A percentile compares a stretch with the other conserved stretches of the same genome.
Evolutionary conservation across 192 early-diverging fungal genomes (phyloP).

Genomic region (Phlyctochytrium bullatum): DNA sequence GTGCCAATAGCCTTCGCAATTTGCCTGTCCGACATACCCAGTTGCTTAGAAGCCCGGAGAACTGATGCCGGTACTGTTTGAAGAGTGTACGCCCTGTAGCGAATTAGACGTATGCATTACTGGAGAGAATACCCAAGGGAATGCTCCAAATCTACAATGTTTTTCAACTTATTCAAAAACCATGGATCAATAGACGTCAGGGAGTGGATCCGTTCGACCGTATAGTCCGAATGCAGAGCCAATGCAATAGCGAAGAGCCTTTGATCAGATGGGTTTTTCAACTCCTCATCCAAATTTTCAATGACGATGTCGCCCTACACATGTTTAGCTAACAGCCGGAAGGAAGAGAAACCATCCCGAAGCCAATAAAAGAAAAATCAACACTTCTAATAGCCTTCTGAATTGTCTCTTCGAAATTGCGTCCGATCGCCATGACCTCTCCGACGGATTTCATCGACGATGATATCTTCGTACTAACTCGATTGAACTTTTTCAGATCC

Average conservation of each 20-base stretch:
- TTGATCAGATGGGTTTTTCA: constrained; percentile 87
- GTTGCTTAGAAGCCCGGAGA: constrained; percentile 81
- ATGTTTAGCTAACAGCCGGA: background rate
- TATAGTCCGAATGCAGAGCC: constrained; percentile 89
- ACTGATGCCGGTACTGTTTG: constrained; percentile 55
- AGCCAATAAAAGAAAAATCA: constrained; percentile 82
- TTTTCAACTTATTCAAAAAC: constrained; percentile 94
- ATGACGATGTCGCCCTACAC: constrained; percentile 25
- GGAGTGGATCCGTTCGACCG: constrained; percentile 86
- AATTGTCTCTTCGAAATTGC: constrained; percentile 97
- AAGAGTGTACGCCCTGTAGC: constrained; percentile 49
- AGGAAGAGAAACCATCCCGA: constrained; percentile 50
- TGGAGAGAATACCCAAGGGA: constrained; percentile 35
- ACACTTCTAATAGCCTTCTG: constrained; percentile 95
- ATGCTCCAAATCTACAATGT: constrained; percentile 82
- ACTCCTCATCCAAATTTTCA: constrained; percentile 80
- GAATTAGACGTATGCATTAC: background rate
- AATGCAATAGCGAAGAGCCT: constrained; percentile 96
- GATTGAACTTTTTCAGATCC: constrained; percentile 96
- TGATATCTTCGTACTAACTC: constrained; percentile 83
- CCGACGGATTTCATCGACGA: constrained; percentile 98
- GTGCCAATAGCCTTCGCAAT: constrained; percentile 69
- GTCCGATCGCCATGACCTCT: constrained; percentile 97
- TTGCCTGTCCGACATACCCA: constrained; percentile 95
- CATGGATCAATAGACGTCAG: constrained; percentile 94